These are phyloP conservation scores for Pyrrhoderma noxium DNA, from an alignment of 1,284 basidiomycete genomes.

Conservation along the genomic window DNA sequence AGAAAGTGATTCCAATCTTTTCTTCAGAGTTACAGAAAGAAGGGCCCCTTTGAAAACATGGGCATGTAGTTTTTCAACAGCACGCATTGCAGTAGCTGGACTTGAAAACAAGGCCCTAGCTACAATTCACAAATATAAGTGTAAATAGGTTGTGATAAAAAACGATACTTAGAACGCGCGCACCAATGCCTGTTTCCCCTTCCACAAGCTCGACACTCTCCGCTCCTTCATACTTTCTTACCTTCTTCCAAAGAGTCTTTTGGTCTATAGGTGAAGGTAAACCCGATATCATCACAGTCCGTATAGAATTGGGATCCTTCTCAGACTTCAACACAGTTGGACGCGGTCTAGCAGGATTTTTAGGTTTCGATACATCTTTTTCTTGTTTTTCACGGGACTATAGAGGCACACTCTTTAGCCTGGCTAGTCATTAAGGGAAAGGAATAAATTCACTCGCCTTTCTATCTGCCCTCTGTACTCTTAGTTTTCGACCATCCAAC, in stretches of 20 bases:
- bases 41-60: slow-evolving; percentile 89
- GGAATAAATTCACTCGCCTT: slow-evolving; percentile 43
- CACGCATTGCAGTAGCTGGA: slow-evolving; percentile 65
- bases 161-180: not conserved
- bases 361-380: slow-evolving; percentile 25
- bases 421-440: not conserved
- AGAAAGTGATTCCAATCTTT: slow-evolving; percentile 67
- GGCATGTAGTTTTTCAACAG: slow-evolving; percentile 81
- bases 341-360: not conserved
- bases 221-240: slow-evolving; percentile 70
- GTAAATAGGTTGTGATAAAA: not conserved
- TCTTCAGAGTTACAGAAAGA: slow-evolving; percentile 87
- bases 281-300: slow-evolving; percentile 75
- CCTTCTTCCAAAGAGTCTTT: slow-evolving; percentile 81
- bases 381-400: slow-evolving; percentile 24
- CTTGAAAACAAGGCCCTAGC: slow-evolving; percentile 76
- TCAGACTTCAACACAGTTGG: slow-evolving; percentile 32
- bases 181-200: slow-evolving; percentile 11
- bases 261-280: slow-evolving; percentile 64
- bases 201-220: slow-evolving; percentile 40
- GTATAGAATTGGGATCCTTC: slow-evolving; percentile 68
- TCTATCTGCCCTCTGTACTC: slow-evolving; percentile 74
- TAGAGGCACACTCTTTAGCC: not conserved
- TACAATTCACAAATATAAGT: slow-evolving; percentile 1
- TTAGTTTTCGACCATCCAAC: slow-evolving; percentile 60